Base-by-base conservation (phyloP, 2,329 filamentous ascomycete species). In the Grosmannia huntii region DNA sequence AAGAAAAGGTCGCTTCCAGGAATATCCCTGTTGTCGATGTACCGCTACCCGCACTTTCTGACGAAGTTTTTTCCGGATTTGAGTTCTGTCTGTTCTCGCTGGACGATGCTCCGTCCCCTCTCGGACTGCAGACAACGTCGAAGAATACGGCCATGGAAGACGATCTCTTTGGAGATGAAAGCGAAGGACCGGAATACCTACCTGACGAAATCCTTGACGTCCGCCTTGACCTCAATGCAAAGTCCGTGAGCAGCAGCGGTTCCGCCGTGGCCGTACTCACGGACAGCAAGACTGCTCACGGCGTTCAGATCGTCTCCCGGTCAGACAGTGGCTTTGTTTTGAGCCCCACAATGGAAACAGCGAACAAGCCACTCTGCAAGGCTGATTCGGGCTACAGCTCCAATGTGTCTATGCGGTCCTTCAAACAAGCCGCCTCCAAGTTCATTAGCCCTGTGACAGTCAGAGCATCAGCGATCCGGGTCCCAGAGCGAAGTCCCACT, bases 381-480 rank as follows among this genome's bases (percentile, higher is more conserved):
- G 75, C 79, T 46, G 81, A 84, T 64, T 84, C 80, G 28, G 81
- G 81, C 19, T 85, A 84, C 64, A 80, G 80, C 64, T 84, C 81
- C 9, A 83, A 78, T 63, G 70, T 79, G 5, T 84, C 82, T 14
- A 66, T 83, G 21, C 74, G 77, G 46, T 83, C 81, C 0, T 73
- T 79, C n/a, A 71, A 67, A 57, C 69, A 72, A 25, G 57, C 61
- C 3, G 60, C 60, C 4, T 65, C 67, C 10, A 73, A 69, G 60
- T 59, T 65, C n/a, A 62, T 61, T 12, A 64, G 64, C 3, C 60
- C 65, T 25, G 54, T 60, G 1, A 16, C 57, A 4, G 57, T 27
- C 21, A 68, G 66, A 59, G 64, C n/a, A n/a, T n/a, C 66, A 9
- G 31, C 58, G 11, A 57, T 51, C 21, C 60, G 36, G 19, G 56